phyloP scores from a whole-genome alignment of 352 stramenopile species.

The Phytopythium chamaehyphon region DNA sequence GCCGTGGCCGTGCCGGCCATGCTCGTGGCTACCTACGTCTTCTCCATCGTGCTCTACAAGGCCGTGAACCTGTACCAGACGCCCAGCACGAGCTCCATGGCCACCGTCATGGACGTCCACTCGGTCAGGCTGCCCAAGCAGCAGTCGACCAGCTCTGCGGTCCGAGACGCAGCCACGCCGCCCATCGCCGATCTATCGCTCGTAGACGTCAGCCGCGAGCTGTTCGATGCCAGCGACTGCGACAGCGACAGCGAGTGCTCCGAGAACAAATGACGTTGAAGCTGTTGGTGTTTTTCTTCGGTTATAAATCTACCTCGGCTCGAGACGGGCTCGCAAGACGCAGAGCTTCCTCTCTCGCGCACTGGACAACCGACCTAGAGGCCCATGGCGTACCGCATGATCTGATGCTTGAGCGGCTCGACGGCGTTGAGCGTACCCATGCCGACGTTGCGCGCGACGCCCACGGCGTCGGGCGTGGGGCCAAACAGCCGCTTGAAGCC shows the following conservation, averaged over 20 bases:
- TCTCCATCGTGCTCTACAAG: conserved; percentile 82
- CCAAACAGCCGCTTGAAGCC: conserved; percentile 89
- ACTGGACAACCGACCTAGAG: conserved; percentile 33
- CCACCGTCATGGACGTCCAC: conserved; percentile 74
- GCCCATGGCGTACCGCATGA: conserved; percentile 88
- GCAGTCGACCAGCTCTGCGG: conserved; percentile 34
- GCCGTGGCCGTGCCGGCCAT: conserved; percentile 81
- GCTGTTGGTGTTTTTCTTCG: conserved; percentile 11
- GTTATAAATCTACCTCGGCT: conserved; percentile 6
- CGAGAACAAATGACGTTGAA: neutral
- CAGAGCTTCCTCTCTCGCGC: conserved; percentile 1
- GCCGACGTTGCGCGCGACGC: conserved; percentile 77
- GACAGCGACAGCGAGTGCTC: neutral
- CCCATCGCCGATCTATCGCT: conserved; percentile 77
- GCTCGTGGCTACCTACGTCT: conserved; percentile 79
- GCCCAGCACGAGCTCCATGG: conserved; percentile 64
- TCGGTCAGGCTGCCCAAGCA: conserved; percentile 47
- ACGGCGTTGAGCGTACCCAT: conserved; percentile 86
- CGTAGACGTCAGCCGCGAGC: conserved; percentile 58
- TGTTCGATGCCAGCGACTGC: conserved; percentile 25
- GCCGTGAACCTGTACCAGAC: conserved; percentile 79
- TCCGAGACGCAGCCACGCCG: conserved; percentile 53
- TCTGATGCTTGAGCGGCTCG: conserved; percentile 86
- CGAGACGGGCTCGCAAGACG: neutral
- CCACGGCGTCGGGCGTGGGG: conserved; percentile 58